Evolutionary conservation across 2,329 filamentous ascomycete species (phyloP).

Genomic region (Curvularia eragrostidis): DNA sequence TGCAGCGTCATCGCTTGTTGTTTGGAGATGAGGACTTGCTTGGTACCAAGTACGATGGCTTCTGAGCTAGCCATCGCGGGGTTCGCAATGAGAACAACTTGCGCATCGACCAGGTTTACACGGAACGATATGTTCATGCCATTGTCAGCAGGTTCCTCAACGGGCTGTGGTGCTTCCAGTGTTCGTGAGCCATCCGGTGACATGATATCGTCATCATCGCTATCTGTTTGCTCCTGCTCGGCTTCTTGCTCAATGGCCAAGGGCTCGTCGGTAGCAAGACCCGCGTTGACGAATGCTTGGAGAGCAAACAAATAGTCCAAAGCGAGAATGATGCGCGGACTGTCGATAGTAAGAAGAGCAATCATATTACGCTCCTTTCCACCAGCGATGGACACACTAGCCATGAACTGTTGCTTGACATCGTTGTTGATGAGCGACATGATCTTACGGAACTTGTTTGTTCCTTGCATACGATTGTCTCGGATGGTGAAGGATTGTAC

Average conservation of each 20-base stretch:
- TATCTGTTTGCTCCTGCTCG: slow-evolving; percentile 58
- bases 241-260: slow-evolving; percentile 68
- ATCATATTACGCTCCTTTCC: slow-evolving; percentile 82
- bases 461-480: slow-evolving; percentile 86
- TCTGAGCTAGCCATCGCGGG: slow-evolving; percentile 89
- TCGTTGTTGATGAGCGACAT: slow-evolving; percentile 97
- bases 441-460: slow-evolving; percentile 96
- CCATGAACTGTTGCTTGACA: slow-evolving; percentile 96
- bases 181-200: slow-evolving; percentile 42
- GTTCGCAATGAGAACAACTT: slow-evolving; percentile 95
- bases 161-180: slow-evolving; percentile 24
- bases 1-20: slow-evolving; percentile 95
- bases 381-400: slow-evolving; percentile 89
- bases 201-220: slow-evolving; percentile 43
- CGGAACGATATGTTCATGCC: slow-evolving; percentile 83
- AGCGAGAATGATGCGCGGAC: slow-evolving; percentile 91
- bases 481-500: slow-evolving; percentile 94
- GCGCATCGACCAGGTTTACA: slow-evolving; percentile 93
- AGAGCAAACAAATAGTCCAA: slow-evolving; percentile 94
- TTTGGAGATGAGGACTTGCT: slow-evolving; percentile 89
- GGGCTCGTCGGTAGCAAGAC: slow-evolving; percentile 62
- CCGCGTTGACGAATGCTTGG: slow-evolving; percentile 79
- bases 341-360: slow-evolving; percentile 91
- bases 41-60: slow-evolving; percentile 92
- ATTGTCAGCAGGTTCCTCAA: slow-evolving; percentile 42